Evolutionary conservation across 805 yeast genomes (phyloP), one percentile per base, ranked within the genome.

Genomic region (Ascoidea tarda): DNA sequence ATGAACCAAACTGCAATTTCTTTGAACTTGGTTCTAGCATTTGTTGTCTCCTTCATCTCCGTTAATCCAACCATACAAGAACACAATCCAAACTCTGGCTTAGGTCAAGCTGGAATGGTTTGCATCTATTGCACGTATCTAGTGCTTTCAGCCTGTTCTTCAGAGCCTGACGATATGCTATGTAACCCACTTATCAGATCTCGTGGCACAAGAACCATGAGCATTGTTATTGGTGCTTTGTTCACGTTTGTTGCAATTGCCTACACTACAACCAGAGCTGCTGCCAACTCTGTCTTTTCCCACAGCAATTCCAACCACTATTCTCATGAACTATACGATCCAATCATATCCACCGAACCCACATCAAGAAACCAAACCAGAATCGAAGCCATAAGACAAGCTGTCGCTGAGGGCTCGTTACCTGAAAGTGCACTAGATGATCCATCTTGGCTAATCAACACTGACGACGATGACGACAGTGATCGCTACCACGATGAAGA

Each of bases 41-140:
- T 87, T 6, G 60, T 84, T 5, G 80, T 84, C 1, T 79, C 96
- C 0, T 76, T 69, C 0, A 65, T 89, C 53, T 86, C 96, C 0
- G 76, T 95, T 47, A 78, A 85, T 60, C 95, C 95, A 46, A 76
- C 75, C 32, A 82, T 93, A 21, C 98, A 93, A 67, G 97, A 88
- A 63, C 80, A 77, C 62, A 95, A 95, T 66, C 95, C 98, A 5
- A 87, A 85, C 59, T 96, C 96, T 1, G 99, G 99, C 1, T 72
- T 93, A 50, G 97, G 99, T 3, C 99, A 93, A 70, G 77, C 96
- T 8, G 89, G 96, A 14, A 90, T 95, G 90, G 98, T 95, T 45
- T 82, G 91, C 10, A 76, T 89, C 28, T 93, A 93, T 67, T 88
- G 98, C 66, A 85, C 97, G 0, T 93, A 93, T 63, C 71, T 93